A percentile compares a stretch with the other conserved stretches of the same genome.
Evolutionary conservation across 306 rosid genomes (phyloP).

Genomic region (cucumber (Cucumis sativus)): DNA sequence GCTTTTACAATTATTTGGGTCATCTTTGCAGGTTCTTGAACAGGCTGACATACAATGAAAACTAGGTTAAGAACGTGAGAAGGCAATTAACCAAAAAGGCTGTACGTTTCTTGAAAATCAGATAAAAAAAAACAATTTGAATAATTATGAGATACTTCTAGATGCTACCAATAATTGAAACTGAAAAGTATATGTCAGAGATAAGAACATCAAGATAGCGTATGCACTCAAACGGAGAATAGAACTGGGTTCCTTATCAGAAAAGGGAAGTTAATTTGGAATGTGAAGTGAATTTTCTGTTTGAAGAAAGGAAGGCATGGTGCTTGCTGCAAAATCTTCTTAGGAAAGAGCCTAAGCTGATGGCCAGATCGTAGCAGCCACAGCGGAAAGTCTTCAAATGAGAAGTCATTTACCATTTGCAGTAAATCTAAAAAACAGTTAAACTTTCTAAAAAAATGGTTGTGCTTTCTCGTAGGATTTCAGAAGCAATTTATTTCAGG

Average conservation of each 20-base stretch:
- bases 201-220: not conserved
- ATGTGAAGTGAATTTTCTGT: not conserved
- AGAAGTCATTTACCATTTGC: not conserved
- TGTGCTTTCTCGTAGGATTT: not conserved
- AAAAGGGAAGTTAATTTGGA: not conserved
- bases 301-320: not conserved
- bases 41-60: slow-evolving; percentile 48
- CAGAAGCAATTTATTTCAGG: not conserved
- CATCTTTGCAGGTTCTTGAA: slow-evolving; percentile 88
- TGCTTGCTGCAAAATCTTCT: not conserved
- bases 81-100: not conserved
- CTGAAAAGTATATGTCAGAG: not conserved
- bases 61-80: not conserved
- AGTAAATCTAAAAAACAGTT: not conserved
- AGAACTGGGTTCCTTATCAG: not conserved
- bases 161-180: not conserved
- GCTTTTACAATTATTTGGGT: slow-evolving; percentile 87
- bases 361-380: not conserved
- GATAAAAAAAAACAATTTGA: not conserved
- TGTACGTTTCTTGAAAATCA: not conserved
- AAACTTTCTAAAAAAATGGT: not conserved
- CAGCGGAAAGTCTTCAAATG: not conserved
- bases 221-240: not conserved
- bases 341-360: not conserved
- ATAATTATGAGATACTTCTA: not conserved